phyloP scores from a whole-genome alignment of 106 monocot species.

The Narthecium ossifragum region DNA sequence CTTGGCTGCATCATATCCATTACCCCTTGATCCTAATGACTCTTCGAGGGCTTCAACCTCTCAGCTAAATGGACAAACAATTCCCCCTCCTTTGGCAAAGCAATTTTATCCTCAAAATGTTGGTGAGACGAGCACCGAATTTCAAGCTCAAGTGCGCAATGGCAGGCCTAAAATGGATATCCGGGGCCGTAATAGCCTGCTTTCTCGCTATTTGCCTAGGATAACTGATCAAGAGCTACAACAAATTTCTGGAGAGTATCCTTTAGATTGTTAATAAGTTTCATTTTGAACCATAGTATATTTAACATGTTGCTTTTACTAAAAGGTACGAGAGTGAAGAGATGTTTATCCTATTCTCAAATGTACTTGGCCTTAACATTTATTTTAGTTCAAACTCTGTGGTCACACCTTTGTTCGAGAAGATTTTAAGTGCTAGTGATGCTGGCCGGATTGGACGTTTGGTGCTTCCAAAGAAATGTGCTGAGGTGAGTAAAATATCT shows the following conservation, averaged over 20 bases:
- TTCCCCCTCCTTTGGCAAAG: slow-evolving; percentile 20
- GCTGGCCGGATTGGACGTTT: slow-evolving; percentile 95
- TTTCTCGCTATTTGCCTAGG: slow-evolving; percentile 35
- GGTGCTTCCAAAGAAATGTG: slow-evolving; percentile 96
- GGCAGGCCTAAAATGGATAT: slow-evolving; percentile 24
- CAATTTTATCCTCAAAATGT: slow-evolving; percentile 7
- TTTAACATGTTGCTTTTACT: not conserved
- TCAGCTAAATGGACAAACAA: slow-evolving; percentile 33
- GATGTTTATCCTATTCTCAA: not conserved
- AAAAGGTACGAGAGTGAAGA: not conserved
- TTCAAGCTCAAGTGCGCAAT: slow-evolving; percentile 27
- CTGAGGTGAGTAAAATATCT: slow-evolving; percentile 52
- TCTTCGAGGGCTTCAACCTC: slow-evolving; percentile 17
- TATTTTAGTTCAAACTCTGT: slow-evolving; percentile 68
- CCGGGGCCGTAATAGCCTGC: slow-evolving; percentile 13
- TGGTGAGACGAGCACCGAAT: not conserved
- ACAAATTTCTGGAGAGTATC: slow-evolving; percentile 92
- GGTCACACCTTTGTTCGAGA: slow-evolving; percentile 94
- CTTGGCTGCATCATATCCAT: slow-evolving; percentile 22
- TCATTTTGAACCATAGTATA: not conserved
- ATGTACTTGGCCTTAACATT: slow-evolving; percentile 33
- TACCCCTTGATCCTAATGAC: slow-evolving; percentile 25
- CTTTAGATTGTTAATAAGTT: slow-evolving; percentile 4
- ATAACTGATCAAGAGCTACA: slow-evolving; percentile 67
- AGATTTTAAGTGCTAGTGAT: slow-evolving; percentile 98